These are phyloP conservation scores for Wickerhamomyces hampshirensis DNA, from an alignment of 805 yeast species.

Conservation along the genomic window DNA sequence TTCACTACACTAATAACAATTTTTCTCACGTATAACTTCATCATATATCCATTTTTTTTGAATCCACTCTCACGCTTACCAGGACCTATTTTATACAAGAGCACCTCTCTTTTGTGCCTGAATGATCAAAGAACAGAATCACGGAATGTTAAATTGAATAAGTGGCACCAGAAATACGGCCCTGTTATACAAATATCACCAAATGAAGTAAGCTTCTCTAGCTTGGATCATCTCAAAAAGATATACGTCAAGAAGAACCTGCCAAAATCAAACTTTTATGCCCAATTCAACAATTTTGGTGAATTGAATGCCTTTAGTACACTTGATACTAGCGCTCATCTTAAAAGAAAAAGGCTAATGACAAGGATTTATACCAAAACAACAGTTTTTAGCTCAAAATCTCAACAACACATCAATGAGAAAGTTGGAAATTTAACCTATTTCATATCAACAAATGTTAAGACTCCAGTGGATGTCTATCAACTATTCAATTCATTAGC, in stretches of 20 bases:
- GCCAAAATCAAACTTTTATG: slow-evolving; percentile 54
- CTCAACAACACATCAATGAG: slow-evolving; percentile 30
- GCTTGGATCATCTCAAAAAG: slow-evolving; percentile 44
- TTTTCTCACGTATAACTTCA: slow-evolving; percentile 25
- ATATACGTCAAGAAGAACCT: slow-evolving; percentile 51
- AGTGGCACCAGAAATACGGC: slow-evolving; percentile 53
- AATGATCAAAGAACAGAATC: slow-evolving; percentile 42
- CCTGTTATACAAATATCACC: slow-evolving; percentile 60
- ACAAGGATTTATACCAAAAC: slow-evolving; percentile 42
- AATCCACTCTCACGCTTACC: slow-evolving; percentile 51
- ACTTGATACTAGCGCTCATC: slow-evolving; percentile 44
- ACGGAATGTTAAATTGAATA: slow-evolving; percentile 44
- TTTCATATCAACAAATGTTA: slow-evolving; percentile 12
- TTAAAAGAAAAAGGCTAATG: slow-evolving; percentile 35
- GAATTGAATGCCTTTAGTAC: slow-evolving; percentile 54
- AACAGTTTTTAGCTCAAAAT: slow-evolving; percentile 27
- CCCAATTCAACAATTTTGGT: slow-evolving; percentile 56
- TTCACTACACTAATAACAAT: slow-evolving; percentile 1
- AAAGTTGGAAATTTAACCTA: slow-evolving; percentile 28
- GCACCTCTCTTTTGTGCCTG: slow-evolving; percentile 37
- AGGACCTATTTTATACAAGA: slow-evolving; percentile 51
- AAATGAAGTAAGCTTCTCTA: slow-evolving; percentile 53
- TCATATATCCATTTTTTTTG: slow-evolving; percentile 41
- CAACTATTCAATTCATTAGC: slow-evolving; percentile 66
- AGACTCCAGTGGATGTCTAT: slow-evolving; percentile 45